Percentiles rank a stretch among this genome's conserved stretches.
Evolutionary conservation across 441 rosid genomes (phyloP).

Genomic region (Melastoma candidum): DNA sequence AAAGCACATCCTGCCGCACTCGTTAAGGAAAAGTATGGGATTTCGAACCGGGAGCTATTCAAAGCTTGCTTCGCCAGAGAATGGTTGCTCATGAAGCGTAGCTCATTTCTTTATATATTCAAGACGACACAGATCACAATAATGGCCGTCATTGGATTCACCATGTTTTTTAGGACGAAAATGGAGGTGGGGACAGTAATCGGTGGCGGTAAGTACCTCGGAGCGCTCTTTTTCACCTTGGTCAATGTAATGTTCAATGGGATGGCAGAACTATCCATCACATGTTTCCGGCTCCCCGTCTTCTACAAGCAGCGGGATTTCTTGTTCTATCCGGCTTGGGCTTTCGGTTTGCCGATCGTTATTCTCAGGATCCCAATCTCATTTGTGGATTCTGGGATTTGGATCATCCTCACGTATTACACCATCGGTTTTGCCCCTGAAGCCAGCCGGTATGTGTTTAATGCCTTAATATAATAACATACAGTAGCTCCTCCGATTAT

Average conservation of each 20-base stretch:
- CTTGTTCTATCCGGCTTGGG: slow-evolving; percentile 10
- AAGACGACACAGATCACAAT: slow-evolving; percentile 8
- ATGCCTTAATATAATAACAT: too few species aligned
- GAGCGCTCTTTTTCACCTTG: slow-evolving; percentile 4
- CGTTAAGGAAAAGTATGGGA: too few species aligned
- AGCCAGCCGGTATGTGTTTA: neutral
- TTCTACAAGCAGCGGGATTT: slow-evolving; percentile 10
- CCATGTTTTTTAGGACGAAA: neutral
- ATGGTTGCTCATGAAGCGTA: slow-evolving; percentile 10
- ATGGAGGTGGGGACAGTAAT: neutral
- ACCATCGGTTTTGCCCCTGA: slow-evolving; percentile 10
- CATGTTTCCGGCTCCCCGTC: slow-evolving; percentile 4
- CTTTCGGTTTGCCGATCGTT: slow-evolving; percentile 8
- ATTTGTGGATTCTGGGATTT: slow-evolving; percentile 1
- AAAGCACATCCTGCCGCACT: neutral
- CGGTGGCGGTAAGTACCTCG: slow-evolving; percentile 2
- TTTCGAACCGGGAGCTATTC: too few species aligned
- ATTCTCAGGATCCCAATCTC: slow-evolving; percentile 8
- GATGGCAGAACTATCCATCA: neutral
- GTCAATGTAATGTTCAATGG: slow-evolving; percentile 6
- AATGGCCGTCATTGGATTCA: slow-evolving; percentile 4
- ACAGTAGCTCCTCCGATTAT: too few species aligned
- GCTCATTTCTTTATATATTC: slow-evolving; percentile 4
- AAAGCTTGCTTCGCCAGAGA: slow-evolving; percentile 1
- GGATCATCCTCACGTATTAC: slow-evolving; percentile 9